Evolutionary conservation across 257 asterid genomes (phyloP), one percentile per base, ranked within the genome.

Genomic region (Petunia secreta): DNA sequence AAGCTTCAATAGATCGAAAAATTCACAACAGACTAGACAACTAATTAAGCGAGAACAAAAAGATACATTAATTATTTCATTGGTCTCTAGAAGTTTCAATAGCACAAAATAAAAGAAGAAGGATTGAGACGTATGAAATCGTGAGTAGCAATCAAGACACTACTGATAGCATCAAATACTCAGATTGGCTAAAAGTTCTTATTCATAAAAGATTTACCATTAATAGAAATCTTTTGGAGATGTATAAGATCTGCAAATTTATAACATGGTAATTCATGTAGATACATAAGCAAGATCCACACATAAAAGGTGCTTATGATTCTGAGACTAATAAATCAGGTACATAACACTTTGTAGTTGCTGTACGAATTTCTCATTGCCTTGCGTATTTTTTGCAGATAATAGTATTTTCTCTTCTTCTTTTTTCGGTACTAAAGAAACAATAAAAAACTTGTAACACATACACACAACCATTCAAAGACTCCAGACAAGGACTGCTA

Each of bases 1-100:
- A 66, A 40, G 74, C 36, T 65, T 65, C 52, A 40, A 65, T 65
- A 65, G 25, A 39, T 65, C 46, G 11, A 63, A 25, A 63, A 63
- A 63, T 0, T n/a, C 68, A 8, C 44, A 65, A 65, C 1, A 40
- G 52, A 65, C 6, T 39, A 2, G 38, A n/a, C 38, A 15, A 41
- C 6, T 40, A 66, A 67, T 36, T 3, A 67, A 38, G 54, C 40
- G 37, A n/a, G 75, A 53, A 41, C 38, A 41, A 8, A 67, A 60
- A 43, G 34, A 65, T 14, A n/a, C 15, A 2, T 41, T 6, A 66
- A 43, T 8, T 41, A 40, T 41, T 3, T 10, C 75, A 41, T 41
- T 66, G 53, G 75, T 6, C 75, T 66, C 53, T 41, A 40, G 53
- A 41, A 66, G 37, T 66, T 41, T 13, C 53, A 66, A 7, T 15